Evolutionary conservation across 2,329 filamentous ascomycete genomes (phyloP), one percentile per base, ranked within the genome.

Genomic region (Exophiala bonariae): DNA sequence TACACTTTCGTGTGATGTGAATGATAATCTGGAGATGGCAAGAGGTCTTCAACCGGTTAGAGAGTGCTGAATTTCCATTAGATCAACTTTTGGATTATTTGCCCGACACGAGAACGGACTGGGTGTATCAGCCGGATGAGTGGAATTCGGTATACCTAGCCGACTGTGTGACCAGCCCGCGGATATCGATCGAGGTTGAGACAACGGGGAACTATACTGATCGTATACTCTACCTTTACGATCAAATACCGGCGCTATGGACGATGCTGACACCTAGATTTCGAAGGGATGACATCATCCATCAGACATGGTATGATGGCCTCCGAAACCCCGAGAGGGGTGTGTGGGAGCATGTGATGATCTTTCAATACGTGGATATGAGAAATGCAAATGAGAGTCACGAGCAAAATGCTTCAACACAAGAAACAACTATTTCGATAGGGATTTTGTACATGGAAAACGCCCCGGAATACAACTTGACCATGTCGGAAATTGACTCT

Each of bases 61-160:
- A 48, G 13, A 30, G 38, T 13, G 44, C 49, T 8, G 16, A 32
- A n/a, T 48, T 48, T 31, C 49, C 44, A 3, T 33, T 22, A 16
- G 34, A 43, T 16, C 19, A 48, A 41, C 20, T 52, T 3, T 14
- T 44, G 9, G 49, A 52, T 16, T 52, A 47, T 26, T 36, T 47
- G 19, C 49, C 49, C 11, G 40, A 52, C 14, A 23, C 49, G 3
- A n/a, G 14, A 3, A 39, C 39, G 35, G 16, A 13, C 8, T 52
- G 49, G 49, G 9, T 26, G 14, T 52, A 52, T 35, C 41, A 20
- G 8, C 14, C 9, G 16, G 26, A 18, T 3, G 30, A 52, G 32
- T 52, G 44, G 44, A 52, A 52, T 39, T 32, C 35, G 18, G 17
- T 35, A 40, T 31, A 48, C 35, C 4, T 20, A 48, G 6, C 23